Percentiles rank a stretch among this genome's conserved stretches.
Evolutionary conservation across 1,284 basidiomycete genomes (phyloP).

Genomic region (Sanguinoderma infundibulare): DNA sequence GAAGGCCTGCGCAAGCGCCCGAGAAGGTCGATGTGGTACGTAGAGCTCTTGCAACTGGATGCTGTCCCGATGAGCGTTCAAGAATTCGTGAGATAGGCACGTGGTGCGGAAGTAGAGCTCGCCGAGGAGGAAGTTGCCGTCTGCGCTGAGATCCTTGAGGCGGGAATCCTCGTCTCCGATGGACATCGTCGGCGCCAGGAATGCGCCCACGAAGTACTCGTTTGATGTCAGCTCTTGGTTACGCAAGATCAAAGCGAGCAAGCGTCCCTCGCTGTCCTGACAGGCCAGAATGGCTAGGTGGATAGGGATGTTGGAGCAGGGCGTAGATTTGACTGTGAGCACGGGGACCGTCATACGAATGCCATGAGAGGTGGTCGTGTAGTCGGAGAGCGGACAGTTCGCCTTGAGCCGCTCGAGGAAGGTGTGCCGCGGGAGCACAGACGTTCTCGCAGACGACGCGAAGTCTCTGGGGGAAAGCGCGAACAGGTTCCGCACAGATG

Average conservation of each 20-base stretch:
- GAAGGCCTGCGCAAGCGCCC: constrained; percentile 1
- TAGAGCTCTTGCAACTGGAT: constrained; percentile 10
- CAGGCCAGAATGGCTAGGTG: constrained; percentile 18
- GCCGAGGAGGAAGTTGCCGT: constrained; percentile 2
- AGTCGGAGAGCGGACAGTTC: constrained; percentile 5
- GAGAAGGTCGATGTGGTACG: constrained; percentile 17
- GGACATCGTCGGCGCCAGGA: constrained; percentile 7
- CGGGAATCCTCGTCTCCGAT: background rate
- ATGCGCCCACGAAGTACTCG: constrained; percentile 13
- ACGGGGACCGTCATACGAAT: constrained; percentile 16
- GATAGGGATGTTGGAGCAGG: background rate
- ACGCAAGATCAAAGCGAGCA: constrained; percentile 13
- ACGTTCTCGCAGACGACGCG: background rate
- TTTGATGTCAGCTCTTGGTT: background rate
- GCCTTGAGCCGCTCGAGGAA: constrained; percentile 4
- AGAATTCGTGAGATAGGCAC: background rate
- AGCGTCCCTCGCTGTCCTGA: constrained; percentile 7
- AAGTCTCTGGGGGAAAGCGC: constrained; percentile 16
- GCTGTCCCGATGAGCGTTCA: constrained; percentile 1
- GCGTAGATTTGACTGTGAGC: background rate
- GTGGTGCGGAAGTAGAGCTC: constrained; percentile 12
- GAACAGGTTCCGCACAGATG: constrained; percentile 14
- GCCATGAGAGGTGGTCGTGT: constrained; percentile 11
- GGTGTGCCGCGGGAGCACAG: background rate
- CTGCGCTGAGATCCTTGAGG: background rate